Evolutionary conservation across 2,329 filamentous ascomycete genomes (phyloP).

Genomic region (Talaromyces sp.): DNA sequence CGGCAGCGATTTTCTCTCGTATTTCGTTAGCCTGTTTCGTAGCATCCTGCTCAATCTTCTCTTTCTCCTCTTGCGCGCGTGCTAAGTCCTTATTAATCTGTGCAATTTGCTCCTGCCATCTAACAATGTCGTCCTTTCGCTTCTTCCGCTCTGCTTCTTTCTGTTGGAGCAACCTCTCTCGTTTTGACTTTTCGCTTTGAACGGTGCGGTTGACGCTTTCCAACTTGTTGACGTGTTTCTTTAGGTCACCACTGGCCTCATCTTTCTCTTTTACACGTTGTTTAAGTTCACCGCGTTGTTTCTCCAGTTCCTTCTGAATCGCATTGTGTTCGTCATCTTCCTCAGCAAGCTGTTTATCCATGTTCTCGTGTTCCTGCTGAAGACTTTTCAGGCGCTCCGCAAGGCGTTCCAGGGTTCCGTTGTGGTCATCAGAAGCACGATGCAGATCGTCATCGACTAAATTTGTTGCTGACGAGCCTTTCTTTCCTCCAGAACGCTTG

Average conservation of each 20-base stretch:
- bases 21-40: conserved; percentile 41
- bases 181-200: conserved; percentile 73
- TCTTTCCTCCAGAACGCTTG: conserved; percentile 68
- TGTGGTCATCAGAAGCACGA: conserved; percentile 51
- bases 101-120: conserved; percentile 55
- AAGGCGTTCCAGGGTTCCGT: conserved; percentile 69
- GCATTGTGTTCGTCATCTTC: conserved; percentile 69
- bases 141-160: conserved; percentile 61
- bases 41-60: conserved; percentile 39
- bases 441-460: conserved; percentile 41
- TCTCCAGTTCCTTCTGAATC: conserved; percentile 65
- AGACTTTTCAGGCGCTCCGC: conserved; percentile 77
- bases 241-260: conserved; percentile 79
- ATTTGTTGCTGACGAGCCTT: conserved; percentile 68
- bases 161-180: conserved; percentile 62
- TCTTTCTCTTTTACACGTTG: conserved; percentile 84
- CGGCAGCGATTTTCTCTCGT: conserved; percentile 44
- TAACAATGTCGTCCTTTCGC: conserved; percentile 56
- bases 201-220: conserved; percentile 78
- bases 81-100: conserved; percentile 52
- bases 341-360: conserved; percentile 62
- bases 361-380: conserved; percentile 78
- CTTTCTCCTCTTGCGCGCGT: conserved; percentile 43
- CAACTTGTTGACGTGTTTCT: conserved; percentile 72
- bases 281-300: conserved; percentile 75